These are phyloP conservation scores for Clitopilus hobsonii DNA, from an alignment of 768 basidiomycete genomes.

Conservation along the genomic window DNA sequence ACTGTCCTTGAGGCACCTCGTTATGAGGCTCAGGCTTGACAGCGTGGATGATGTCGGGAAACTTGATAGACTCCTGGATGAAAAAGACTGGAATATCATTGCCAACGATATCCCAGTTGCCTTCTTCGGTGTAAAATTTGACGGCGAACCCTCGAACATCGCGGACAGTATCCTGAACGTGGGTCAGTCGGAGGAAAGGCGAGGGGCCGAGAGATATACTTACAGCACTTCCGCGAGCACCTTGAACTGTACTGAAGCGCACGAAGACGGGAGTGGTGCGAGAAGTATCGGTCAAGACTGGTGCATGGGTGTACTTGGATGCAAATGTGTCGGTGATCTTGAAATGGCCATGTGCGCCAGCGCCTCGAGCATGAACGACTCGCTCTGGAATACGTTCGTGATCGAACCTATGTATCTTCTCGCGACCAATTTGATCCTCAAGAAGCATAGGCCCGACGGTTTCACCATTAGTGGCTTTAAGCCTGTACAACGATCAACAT, in stretches of 20 bases:
- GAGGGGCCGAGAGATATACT: constrained; percentile 17
- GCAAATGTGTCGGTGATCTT: constrained; percentile 65
- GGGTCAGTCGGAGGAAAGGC: not conserved
- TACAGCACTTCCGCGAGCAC: constrained; percentile 78
- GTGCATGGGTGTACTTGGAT: constrained; percentile 65
- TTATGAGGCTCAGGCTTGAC: constrained; percentile 84
- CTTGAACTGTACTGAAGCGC: constrained; percentile 85
- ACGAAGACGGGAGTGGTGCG: constrained; percentile 74
- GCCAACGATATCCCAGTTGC: not conserved
- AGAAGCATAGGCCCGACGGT: constrained; percentile 66
- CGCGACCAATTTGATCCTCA: constrained; percentile 72
- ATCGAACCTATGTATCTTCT: constrained; percentile 78
- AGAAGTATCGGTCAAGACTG: constrained; percentile 67
- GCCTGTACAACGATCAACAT: constrained; percentile 30
- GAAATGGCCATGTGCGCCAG: constrained; percentile 82
- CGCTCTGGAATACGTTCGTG: constrained; percentile 88
- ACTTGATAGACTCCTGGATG: constrained; percentile 79
- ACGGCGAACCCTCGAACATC: constrained; percentile 86
- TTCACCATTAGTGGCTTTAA: constrained; percentile 42
- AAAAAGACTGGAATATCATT: constrained; percentile 59
- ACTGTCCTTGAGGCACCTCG: constrained; percentile 67
- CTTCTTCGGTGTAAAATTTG: constrained; percentile 30
- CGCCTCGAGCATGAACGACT: constrained; percentile 67
- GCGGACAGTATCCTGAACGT: constrained; percentile 59
- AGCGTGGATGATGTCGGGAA: constrained; percentile 82